A percentile compares a stretch with the other conserved stretches of the same genome.
phyloP scores from a whole-genome alignment of 805 yeast genomes.

The Lipomyces anomalus region DNA sequence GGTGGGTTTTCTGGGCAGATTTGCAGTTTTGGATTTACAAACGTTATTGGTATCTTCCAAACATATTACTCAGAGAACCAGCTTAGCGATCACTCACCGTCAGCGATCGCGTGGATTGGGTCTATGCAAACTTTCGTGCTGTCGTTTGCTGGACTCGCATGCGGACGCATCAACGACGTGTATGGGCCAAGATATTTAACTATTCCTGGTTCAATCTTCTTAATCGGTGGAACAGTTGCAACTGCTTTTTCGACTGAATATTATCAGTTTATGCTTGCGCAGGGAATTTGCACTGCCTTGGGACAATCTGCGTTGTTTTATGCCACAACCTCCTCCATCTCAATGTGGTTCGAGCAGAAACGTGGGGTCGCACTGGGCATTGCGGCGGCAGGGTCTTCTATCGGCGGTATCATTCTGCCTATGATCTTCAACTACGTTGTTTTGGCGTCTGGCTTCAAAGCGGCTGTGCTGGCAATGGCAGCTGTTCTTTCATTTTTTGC shows the following conservation, averaged over 20 bases:
- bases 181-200: conserved; percentile 26
- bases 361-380: conserved; percentile 45
- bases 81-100: conserved; percentile 26
- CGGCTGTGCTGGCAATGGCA: conserved; percentile 49
- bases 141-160: conserved; percentile 27
- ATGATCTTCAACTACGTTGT: conserved; percentile 42
- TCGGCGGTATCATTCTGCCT: conserved; percentile 49
- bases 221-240: conserved; percentile 31
- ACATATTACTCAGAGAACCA: conserved; percentile 28
- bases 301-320: conserved; percentile 42
- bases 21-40: conserved; percentile 52
- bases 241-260: conserved; percentile 38
- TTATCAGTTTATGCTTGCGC: conserved; percentile 50
- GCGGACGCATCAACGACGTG: conserved; percentile 32
- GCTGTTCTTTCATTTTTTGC: conserved; percentile 38
- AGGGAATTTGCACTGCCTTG: conserved; percentile 47
- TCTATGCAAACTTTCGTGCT: conserved; percentile 33
- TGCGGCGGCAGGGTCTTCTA: conserved; percentile 48
- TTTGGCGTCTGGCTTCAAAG: conserved; percentile 43
- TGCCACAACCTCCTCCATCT: conserved; percentile 41
- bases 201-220: conserved; percentile 26
- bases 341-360: conserved; percentile 43
- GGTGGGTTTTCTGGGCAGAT: conserved; percentile 56
- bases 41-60: conserved; percentile 30
- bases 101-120: conserved; percentile 35